These are phyloP conservation scores for Stereocaulon alpinum DNA, from an alignment of 495 filamentous ascomycete genomes.

Conservation along the genomic window DNA sequence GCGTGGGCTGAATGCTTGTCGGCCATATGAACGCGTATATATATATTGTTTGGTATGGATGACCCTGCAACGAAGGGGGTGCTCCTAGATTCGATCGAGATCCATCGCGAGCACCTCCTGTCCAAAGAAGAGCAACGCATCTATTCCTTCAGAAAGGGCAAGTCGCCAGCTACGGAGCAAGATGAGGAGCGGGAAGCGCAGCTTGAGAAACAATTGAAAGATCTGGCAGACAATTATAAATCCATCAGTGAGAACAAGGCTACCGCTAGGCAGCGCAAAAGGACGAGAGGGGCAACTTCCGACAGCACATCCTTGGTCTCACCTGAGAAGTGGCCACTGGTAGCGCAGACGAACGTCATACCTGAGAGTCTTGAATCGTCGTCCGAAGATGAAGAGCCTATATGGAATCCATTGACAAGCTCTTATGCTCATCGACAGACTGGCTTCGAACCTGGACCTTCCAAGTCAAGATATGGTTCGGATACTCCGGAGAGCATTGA, in stretches of 20 bases:
- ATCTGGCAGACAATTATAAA: neutral
- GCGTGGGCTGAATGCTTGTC: neutral
- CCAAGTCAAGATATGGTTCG: neutral
- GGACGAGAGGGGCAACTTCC: neutral
- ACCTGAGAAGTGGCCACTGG: neutral
- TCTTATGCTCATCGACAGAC: constrained; percentile 4
- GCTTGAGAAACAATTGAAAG: neutral
- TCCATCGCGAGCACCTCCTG: neutral
- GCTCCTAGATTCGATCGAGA: constrained; percentile 1
- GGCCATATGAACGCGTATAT: neutral
- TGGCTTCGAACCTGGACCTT: constrained; percentile 7
- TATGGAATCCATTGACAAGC: constrained; percentile 9
- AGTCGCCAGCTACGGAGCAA: neutral
- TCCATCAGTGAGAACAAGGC: neutral
- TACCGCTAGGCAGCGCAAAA: neutral
- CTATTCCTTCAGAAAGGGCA: neutral
- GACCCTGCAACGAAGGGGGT: neutral
- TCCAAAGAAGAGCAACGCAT: neutral
- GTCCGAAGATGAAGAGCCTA: neutral
- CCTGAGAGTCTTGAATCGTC: neutral
- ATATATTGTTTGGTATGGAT: neutral
- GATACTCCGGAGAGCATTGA: neutral
- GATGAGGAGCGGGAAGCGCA: constrained; percentile 3
- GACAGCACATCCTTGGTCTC: neutral
- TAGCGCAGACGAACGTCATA: neutral